A percentile compares a stretch with the other conserved stretches of the same genome.
Conservation (phyloP, 441 rosid genomes). For the Pelargonium myrrhifolium region DNA sequence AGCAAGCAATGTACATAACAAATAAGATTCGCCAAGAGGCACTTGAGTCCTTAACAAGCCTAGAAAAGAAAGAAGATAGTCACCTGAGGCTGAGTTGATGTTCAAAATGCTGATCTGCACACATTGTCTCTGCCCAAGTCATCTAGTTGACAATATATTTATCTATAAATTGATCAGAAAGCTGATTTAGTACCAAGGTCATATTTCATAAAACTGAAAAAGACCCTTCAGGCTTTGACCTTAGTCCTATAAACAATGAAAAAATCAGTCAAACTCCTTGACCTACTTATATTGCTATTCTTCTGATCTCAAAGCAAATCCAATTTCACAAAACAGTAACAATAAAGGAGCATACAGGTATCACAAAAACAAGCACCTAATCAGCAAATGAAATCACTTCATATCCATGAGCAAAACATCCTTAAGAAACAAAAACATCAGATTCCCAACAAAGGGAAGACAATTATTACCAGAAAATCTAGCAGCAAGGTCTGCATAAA, state of each 20-base stretch:
- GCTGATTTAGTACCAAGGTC: constrained; percentile 34
- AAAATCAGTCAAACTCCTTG: constrained; percentile 10
- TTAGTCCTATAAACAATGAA: constrained; percentile 10
- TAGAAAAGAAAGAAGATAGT: not conserved
- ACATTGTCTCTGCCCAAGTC: constrained; percentile 56
- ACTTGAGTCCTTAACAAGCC: not conserved
- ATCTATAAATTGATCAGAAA: constrained; percentile 60
- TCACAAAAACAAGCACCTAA: constrained; percentile 6
- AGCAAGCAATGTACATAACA: no score
- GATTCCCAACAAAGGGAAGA: constrained; percentile 34
- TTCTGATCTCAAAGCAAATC: constrained; percentile 5
- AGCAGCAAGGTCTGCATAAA: constrained; percentile 66
- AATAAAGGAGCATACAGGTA: constrained; percentile 9
- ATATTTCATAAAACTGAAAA: constrained; percentile 2
- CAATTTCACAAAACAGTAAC: not conserved
- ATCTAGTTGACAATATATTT: constrained; percentile 50
- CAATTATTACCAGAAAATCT: constrained; percentile 68
- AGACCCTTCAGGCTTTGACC: constrained; percentile 19
- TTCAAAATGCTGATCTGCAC: constrained; percentile 30
- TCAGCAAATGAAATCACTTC: constrained; percentile 11
- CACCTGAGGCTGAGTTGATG: constrained; percentile 9
- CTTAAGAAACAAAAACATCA: constrained; percentile 1
- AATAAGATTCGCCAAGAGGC: no score
- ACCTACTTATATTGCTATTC: constrained; percentile 10
- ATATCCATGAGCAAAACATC: constrained; percentile 16